A percentile compares a stretch with the other conserved stretches of the same genome.
Conservation (phyloP, 2,329 filamentous ascomycete species). For the Penicillium italicum region DNA sequence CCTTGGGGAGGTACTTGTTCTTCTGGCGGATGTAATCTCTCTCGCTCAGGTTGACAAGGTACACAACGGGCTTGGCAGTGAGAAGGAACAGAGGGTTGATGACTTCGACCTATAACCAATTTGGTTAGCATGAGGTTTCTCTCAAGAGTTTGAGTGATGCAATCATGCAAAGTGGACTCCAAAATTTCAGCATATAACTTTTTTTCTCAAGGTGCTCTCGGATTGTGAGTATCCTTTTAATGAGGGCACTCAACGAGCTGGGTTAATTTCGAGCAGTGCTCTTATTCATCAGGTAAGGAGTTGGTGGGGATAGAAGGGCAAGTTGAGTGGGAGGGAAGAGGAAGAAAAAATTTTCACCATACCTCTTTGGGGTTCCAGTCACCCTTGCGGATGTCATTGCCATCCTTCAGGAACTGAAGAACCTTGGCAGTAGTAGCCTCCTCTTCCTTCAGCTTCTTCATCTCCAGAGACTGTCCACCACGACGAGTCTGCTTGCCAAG, state of each 20-base stretch:
- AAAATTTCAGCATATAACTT: constrained; percentile 65
- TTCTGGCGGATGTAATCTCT: constrained; percentile 97
- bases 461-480: constrained; percentile 91
- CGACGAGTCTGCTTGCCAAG: constrained; percentile 91
- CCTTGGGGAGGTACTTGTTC: constrained; percentile 96
- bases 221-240: constrained; percentile 57
- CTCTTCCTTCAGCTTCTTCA: constrained; percentile 96
- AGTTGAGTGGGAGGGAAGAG: not conserved
- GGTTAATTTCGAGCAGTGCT: constrained; percentile 90
- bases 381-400: constrained; percentile 90
- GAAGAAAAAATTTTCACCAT: constrained; percentile 34
- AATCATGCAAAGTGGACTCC: constrained; percentile 18
- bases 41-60: constrained; percentile 94
- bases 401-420: constrained; percentile 73
- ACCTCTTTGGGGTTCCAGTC: constrained; percentile 94
- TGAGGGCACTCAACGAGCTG: constrained; percentile 98
- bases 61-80: constrained; percentile 94
- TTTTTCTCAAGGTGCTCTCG: constrained; percentile 85
- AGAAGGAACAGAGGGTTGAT: constrained; percentile 97
- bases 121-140: constrained; percentile 20
- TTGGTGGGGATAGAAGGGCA: not conserved
- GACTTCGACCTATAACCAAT: constrained; percentile 71
- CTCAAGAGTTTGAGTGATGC: constrained; percentile 15
- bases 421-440: constrained; percentile 91
- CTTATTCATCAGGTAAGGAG: constrained; percentile 88